Evolutionary conservation across 1,139 yeast species (phyloP).

Genomic region (Maudiozyma humilis): DNA sequence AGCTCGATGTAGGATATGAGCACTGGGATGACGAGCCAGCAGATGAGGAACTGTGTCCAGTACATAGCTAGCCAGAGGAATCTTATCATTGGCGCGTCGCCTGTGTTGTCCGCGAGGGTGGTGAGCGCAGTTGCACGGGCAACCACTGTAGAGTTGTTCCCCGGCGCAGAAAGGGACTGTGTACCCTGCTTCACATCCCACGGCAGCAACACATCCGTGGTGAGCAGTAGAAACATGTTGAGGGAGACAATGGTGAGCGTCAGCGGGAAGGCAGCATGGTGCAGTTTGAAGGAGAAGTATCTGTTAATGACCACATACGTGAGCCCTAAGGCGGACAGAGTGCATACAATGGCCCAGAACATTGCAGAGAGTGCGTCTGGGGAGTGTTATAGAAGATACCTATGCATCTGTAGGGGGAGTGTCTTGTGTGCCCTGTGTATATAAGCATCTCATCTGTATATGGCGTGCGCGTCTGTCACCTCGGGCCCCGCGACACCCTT

Average conservation of each 20-base stretch:
- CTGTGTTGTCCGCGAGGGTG: no score
- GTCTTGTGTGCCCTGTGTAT: not conserved
- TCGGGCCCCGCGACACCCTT: no score
- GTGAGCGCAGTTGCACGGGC: not conserved
- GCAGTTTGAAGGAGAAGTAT: constrained; percentile 25
- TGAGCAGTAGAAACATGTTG: constrained; percentile 24
- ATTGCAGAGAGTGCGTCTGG: not conserved
- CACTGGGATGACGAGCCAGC: constrained; percentile 30
- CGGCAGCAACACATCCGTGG: constrained; percentile 26
- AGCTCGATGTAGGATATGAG: constrained; percentile 27
- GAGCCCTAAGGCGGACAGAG: constrained; percentile 4
- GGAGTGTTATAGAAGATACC: no score
- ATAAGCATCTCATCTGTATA: not conserved
- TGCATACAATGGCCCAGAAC: not conserved
- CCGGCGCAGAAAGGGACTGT: not conserved
- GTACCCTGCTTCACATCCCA: constrained; percentile 16
- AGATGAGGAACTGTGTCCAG: constrained; percentile 27
- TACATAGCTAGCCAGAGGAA: constrained; percentile 24
- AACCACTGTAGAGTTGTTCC: not conserved
- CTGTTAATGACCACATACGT: constrained; percentile 22
- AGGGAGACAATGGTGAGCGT: constrained; percentile 17
- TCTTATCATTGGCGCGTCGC: constrained; percentile 2
- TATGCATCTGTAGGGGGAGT: not conserved
- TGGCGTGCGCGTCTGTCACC: no score
- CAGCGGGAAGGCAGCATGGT: constrained; percentile 21